Evolutionary conservation across 495 filamentous ascomycete species (phyloP), one percentile per base, ranked within the genome.

Genomic region (Hyaloscypha hepaticicola): DNA sequence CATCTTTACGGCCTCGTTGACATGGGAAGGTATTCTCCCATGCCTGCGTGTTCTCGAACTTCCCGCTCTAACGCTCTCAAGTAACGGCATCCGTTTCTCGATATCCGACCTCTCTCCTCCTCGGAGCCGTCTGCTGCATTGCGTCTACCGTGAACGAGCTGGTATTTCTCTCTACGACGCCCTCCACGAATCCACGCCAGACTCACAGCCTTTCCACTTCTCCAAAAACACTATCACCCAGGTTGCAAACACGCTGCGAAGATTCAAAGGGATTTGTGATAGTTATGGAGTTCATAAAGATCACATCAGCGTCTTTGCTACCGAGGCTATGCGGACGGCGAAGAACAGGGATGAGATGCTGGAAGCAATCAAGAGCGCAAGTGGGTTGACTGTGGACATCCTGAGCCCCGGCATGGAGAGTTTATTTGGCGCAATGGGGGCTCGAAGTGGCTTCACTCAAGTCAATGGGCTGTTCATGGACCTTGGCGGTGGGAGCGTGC

Each of bases 1-100:
- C 76, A 83, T 31, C 77, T 83, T 53, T 82, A 79, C 70, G 84
- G 80, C 58, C 71, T 92, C 8, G 88, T 92, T 55, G 89, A 92
- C 66, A 90, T 92, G 80, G 89, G 88, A 72, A 90, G 87, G 88
- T 89, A 77, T 74, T 73, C 72, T 22, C 24, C 24, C 41, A 21
- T 38, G 24, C 19, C 55, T 16, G 29, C 33, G 5, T 45, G 24
- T 24, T 16, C 16, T 29, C 51, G 31, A n/a, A 11, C 27, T n/a
- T 8, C 25, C 11, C 61, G 51, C 26, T 24, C 45, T 59, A 61
- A 70, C 53, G 45, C 22, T 48, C 22, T 22, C 4, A 48, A 96
- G 93, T 78, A 97, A 97, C 82, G 93, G 93, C 65, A 94, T 97
- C 68, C 92, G 93, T 51, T 96, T 96, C 79, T 94, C 90, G 9